phyloP scores from a whole-genome alignment of 1,139 yeast species.

The Geotrichum europaeum region DNA sequence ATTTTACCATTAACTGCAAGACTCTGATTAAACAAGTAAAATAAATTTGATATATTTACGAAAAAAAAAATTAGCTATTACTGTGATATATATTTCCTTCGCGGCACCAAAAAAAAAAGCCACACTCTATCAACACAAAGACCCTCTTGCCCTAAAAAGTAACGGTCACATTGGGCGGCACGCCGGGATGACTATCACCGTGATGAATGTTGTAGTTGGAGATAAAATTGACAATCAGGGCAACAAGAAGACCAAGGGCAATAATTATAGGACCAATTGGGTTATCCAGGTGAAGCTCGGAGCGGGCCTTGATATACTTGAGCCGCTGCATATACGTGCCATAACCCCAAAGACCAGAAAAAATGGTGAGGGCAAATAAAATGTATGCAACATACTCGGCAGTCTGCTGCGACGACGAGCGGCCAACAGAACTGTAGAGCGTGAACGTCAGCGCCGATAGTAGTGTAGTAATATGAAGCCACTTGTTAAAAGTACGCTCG shows the following conservation, averaged over 20 bases:
- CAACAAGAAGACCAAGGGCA: conserved; percentile 60
- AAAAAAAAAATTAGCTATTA: too few relatives aligned
- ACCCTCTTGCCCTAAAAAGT: neutral
- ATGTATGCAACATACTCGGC: conserved; percentile 59
- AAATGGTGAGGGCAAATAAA: conserved; percentile 73
- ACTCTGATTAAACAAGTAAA: too few relatives aligned
- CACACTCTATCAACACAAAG: neutral
- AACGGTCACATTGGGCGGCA: neutral
- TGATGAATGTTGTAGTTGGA: conserved; percentile 15
- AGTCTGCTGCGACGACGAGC: conserved; percentile 42
- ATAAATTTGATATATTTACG: too few relatives aligned
- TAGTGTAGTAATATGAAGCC: conserved; percentile 89
- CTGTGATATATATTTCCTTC: too few relatives aligned
- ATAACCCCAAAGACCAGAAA: conserved; percentile 88
- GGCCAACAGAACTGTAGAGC: conserved; percentile 67
- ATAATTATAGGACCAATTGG: conserved; percentile 82
- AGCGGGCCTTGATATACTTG: conserved; percentile 67
- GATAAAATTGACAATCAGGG: conserved; percentile 62
- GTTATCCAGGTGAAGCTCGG: conserved; percentile 83
- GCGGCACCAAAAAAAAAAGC: neutral
- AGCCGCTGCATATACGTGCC: conserved; percentile 66
- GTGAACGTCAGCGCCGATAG: conserved; percentile 84
- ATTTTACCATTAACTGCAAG: too few relatives aligned
- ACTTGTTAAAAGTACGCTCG: conserved; percentile 92
- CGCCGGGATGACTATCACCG: neutral